phyloP scores from a whole-genome alignment of 345 rosid species.

The Durio zibethinus region DNA sequence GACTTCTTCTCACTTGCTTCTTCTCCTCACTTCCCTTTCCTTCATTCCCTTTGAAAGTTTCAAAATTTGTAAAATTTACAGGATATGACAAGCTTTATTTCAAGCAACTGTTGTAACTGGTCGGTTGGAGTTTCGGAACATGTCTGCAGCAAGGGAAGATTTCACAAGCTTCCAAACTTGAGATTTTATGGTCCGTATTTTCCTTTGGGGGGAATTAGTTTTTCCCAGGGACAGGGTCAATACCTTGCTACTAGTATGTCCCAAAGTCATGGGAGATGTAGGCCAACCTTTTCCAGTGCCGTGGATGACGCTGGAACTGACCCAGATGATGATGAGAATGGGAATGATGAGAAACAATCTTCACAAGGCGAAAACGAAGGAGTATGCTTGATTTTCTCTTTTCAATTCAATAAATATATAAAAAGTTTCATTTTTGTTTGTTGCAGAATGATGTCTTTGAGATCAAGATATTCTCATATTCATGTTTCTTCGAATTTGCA shows the following conservation, averaged over 20 bases:
- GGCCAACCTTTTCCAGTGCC: conserved; percentile 42
- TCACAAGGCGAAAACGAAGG: conserved; percentile 25
- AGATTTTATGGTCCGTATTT: conserved; percentile 30
- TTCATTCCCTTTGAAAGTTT: neutral
- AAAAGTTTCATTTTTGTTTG: neutral
- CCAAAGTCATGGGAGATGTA: conserved; percentile 25
- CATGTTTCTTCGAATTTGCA: neutral
- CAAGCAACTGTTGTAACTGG: conserved; percentile 55
- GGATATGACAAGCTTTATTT: conserved; percentile 60
- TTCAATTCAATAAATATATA: neutral
- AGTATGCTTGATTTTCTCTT: conserved; percentile 20
- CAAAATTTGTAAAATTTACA: conserved; percentile 20
- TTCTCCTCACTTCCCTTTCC: neutral
- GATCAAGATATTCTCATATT: neutral
- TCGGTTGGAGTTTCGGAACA: conserved; percentile 40
- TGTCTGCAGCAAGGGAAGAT: conserved; percentile 33
- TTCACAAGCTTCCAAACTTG: conserved; percentile 34
- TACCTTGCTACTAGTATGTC: conserved; percentile 21
- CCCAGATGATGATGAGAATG: conserved; percentile 40
- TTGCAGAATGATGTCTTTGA: neutral
- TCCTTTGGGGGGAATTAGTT: conserved; percentile 29
- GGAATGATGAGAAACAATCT: conserved; percentile 30
- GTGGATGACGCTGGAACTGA: conserved; percentile 44
- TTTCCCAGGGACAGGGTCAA: conserved; percentile 27
- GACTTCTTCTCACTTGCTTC: no score